Evolutionary conservation across 75 land plant species (phyloP).

Genomic region (Picea glauca): DNA sequence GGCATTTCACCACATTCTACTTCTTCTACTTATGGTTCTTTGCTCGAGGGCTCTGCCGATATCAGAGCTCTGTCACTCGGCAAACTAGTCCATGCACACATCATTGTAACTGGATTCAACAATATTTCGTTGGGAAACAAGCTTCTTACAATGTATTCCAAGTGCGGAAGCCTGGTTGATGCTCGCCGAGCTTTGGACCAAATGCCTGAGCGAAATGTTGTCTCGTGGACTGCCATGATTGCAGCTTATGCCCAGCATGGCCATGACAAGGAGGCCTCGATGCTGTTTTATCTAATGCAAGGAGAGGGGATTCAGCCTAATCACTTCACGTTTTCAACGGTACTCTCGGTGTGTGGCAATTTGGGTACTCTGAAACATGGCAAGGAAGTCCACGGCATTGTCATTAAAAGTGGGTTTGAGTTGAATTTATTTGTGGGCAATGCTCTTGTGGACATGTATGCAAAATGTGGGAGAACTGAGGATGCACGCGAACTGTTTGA

Average conservation of each 20-base stretch:
- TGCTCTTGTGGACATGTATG: slow-evolving; percentile 12
- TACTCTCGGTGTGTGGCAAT: slow-evolving; percentile 28
- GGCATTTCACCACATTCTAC: no score
- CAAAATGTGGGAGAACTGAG: slow-evolving; percentile 7
- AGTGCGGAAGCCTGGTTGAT: neutral
- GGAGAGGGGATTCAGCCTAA: slow-evolving; percentile 27
- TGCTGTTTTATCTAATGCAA: slow-evolving; percentile 28
- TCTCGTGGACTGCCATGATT: slow-evolving; percentile 36
- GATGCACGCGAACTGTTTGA: slow-evolving; percentile 18
- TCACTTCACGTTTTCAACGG: slow-evolving; percentile 33
- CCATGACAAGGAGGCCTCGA: slow-evolving; percentile 24
- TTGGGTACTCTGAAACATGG: slow-evolving; percentile 23
- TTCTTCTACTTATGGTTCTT: no score
- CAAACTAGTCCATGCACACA: no score
- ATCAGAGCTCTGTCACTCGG: no score
- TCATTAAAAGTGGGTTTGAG: neutral
- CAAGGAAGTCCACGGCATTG: slow-evolving; percentile 18
- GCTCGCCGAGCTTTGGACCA: neutral
- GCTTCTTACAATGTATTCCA: neutral
- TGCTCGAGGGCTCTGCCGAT: no score
- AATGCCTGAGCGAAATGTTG: slow-evolving; percentile 17
- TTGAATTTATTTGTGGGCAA: neutral
- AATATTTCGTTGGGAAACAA: neutral
- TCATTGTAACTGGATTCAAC: no score
- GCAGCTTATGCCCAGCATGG: slow-evolving; percentile 30